Conservation (phyloP, 139 green algal genomes). For the Ettlia oleoabundans region DNA sequence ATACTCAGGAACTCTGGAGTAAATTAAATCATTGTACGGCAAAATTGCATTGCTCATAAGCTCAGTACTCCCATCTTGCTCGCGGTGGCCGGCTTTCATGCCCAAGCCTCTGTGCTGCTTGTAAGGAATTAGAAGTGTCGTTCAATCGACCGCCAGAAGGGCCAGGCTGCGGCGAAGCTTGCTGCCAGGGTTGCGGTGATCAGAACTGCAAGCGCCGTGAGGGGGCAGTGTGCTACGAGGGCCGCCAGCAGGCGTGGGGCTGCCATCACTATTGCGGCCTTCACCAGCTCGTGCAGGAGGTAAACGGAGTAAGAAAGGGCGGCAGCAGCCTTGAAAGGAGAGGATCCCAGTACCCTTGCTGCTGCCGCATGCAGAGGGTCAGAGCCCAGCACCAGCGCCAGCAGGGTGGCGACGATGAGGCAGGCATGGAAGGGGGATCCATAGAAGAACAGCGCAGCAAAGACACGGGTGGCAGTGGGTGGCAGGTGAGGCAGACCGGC, state of each 20-base stretch:
- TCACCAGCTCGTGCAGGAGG: conserved; percentile 6
- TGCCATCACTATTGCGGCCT: background rate
- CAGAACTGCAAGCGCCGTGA: background rate
- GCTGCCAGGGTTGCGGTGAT: background rate
- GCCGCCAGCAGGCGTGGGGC: background rate
- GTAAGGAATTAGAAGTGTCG: background rate
- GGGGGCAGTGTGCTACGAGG: background rate
- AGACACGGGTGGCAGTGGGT: background rate
- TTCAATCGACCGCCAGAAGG: background rate
- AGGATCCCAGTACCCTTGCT: background rate
- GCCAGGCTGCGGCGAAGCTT: background rate
- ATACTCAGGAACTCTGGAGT: no score
- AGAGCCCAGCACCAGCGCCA: background rate
- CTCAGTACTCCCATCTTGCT: no score
- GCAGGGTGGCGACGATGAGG: background rate
- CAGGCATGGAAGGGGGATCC: background rate
- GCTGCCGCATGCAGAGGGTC: conserved; percentile 6
- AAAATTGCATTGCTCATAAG: no score
- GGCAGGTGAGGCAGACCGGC: background rate
- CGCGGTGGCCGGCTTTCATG: no score
- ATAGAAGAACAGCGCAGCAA: background rate
- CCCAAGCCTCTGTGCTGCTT: background rate
- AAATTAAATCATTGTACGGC: no score
- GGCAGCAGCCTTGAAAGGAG: background rate
- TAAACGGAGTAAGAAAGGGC: conserved; percentile 7